phyloP scores from a whole-genome alignment of 345 rosid species.

The Dimocarpus longan region DNA sequence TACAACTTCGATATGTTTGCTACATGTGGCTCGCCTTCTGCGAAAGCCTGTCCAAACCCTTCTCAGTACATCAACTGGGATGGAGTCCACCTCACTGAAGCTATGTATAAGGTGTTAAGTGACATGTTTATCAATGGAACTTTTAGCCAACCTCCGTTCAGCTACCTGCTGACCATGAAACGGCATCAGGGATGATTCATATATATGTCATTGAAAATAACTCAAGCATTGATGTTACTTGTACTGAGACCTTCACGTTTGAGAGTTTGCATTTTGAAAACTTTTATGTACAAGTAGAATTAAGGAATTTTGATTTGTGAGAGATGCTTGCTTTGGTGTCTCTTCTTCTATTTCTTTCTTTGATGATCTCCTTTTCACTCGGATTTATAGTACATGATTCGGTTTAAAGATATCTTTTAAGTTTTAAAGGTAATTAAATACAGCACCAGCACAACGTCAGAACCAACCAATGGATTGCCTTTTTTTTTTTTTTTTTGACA shows the following conservation, averaged over 20 bases:
- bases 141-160: conserved; percentile 67
- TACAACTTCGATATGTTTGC: conserved; percentile 62
- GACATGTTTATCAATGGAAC: conserved; percentile 63
- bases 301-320: neutral
- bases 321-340: neutral
- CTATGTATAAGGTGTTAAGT: conserved; percentile 67
- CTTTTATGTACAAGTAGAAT: neutral
- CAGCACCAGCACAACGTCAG: no score
- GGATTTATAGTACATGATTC: neutral
- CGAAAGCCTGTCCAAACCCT: conserved; percentile 55
- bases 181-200: conserved; percentile 18
- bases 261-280: neutral
- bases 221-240: neutral
- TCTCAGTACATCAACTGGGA: conserved; percentile 84
- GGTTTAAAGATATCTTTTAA: no score
- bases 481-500: no score
- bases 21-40: conserved; percentile 59
- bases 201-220: neutral
- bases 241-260: neutral
- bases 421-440: no score
- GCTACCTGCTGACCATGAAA: conserved; percentile 49
- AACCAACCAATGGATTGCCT: no score
- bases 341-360: no score
- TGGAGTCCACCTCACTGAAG: conserved; percentile 95
- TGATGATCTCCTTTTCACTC: neutral